Base-by-base conservation (phyloP, 768 basidiomycete species). In the Tubosaeta brunneosetosa region DNA sequence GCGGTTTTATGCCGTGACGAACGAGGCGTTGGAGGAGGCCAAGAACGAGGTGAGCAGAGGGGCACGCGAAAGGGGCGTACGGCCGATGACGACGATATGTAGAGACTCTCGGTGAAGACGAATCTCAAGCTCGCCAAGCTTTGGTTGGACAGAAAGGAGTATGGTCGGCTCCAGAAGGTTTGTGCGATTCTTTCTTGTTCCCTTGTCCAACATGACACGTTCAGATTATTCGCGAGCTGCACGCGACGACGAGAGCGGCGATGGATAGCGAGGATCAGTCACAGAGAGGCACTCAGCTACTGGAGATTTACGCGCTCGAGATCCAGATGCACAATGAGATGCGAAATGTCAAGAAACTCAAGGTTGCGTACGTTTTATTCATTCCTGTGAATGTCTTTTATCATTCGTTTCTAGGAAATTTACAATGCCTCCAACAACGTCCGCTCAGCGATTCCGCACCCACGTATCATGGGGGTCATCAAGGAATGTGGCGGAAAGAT, bases 311-410 rank as follows among this genome's bases (percentile, higher is more conserved):
- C 62, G 95, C 97, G 1, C 83, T 98, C 38, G 97, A 99, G 69
- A 99, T 99, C 52, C 94, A 98, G 67, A 99, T 99, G 97, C 94
- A 97, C 74, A 94, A 94, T 60, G 94, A 97, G 71, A 90, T 86
- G 58, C 83, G 88, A 60, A 97, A 99, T 64, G 87, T 86, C 74
- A 94, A 94, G 75, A 97, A 97, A 69, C 79, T 97, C 45, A 95
- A 97, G 79, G 94, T 88, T 19, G 40, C 60, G 37, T 33, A 13
- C 38, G 32, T 12, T 22, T n/a, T 17, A 46, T 25, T 22, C 32
- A 31, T 12, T n/a, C 40, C 27, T n/a, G 40, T 26, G 12, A 17
- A 33, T 38, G 29, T 29, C 5, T 33, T 17, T 50, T 16, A 26
- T 47, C 22, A 60, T 41, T 34, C n/a, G 52, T 22, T 41, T n/a